These are phyloP conservation scores for Herpetospermum pedunculosum DNA, from an alignment of 306 rosid genomes.

Conservation along the genomic window DNA sequence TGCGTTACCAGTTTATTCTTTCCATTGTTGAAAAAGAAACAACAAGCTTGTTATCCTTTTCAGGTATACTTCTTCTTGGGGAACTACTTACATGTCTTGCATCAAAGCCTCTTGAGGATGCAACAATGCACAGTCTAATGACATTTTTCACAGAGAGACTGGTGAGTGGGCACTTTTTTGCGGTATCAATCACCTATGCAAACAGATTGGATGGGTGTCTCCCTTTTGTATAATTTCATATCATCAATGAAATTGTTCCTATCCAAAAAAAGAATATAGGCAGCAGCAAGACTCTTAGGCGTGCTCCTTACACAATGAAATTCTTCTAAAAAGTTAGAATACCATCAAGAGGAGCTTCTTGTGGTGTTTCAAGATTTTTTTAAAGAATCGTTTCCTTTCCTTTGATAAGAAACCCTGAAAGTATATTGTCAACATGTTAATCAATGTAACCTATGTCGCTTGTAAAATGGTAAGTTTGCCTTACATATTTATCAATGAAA, in stretches of 20 bases:
- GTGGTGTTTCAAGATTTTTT: neutral
- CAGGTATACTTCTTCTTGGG: constrained; percentile 84
- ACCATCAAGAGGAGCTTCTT: neutral
- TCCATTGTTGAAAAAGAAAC: neutral
- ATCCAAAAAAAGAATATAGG: neutral
- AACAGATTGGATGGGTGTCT: neutral
- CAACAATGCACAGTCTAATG: constrained; percentile 62
- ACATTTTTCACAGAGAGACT: constrained; percentile 74
- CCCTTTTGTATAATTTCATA: too few relatives aligned
- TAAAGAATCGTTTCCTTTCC: too few relatives aligned
- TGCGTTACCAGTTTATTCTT: neutral
- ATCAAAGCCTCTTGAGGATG: constrained; percentile 50
- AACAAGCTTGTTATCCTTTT: neutral
- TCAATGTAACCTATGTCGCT: too few relatives aligned
- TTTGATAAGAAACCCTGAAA: too few relatives aligned
- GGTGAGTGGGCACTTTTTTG: constrained; percentile 43
- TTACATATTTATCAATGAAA: too few relatives aligned
- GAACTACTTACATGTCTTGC: constrained; percentile 49
- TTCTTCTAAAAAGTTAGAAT: neutral
- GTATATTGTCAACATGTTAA: too few relatives aligned
- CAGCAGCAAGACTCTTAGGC: neutral
- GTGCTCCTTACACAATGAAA: neutral
- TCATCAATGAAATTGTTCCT: too few relatives aligned
- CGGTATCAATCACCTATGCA: neutral
- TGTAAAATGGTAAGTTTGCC: too few relatives aligned